Evolutionary conservation across 345 rosid genomes (phyloP).

Genomic region (Garcia nutans): DNA sequence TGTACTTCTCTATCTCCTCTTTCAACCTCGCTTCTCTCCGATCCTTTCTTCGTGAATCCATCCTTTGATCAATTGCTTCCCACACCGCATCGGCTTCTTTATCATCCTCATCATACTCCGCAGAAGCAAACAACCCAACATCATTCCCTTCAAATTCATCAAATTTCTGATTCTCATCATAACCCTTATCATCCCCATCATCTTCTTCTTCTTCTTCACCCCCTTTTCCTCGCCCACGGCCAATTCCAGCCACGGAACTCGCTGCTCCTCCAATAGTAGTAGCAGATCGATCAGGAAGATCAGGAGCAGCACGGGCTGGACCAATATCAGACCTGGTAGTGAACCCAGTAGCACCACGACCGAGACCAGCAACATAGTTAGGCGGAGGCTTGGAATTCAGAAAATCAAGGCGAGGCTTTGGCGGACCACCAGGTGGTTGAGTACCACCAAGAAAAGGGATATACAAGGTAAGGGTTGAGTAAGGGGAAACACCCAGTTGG

Average conservation of each 20-base stretch:
- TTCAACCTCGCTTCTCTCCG: slow-evolving; percentile 81
- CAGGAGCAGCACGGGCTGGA: slow-evolving; percentile 93
- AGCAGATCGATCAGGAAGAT: slow-evolving; percentile 76
- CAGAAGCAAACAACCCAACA: slow-evolving; percentile 84
- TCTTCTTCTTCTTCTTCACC: slow-evolving; percentile 54
- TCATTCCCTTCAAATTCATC: slow-evolving; percentile 97
- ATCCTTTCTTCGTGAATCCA: slow-evolving; percentile 91
- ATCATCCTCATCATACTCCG: slow-evolving; percentile 92
- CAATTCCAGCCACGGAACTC: slow-evolving; percentile 42
- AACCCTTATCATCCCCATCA: slow-evolving; percentile 75
- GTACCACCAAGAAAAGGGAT: slow-evolving; percentile 58
- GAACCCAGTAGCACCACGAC: slow-evolving; percentile 96
- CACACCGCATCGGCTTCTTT: slow-evolving; percentile 94
- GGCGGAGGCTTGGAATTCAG: slow-evolving; percentile 81
- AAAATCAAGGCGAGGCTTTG: slow-evolving; percentile 79
- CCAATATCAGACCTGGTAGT: slow-evolving; percentile 98
- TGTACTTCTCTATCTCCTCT: slow-evolving; percentile 83
- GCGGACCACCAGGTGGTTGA: slow-evolving; percentile 42
- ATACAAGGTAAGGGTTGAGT: slow-evolving; percentile 55
- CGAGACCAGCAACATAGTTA: slow-evolving; percentile 91
- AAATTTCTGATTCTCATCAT: slow-evolving; percentile 92
- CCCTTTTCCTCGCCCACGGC: slow-evolving; percentile 71
- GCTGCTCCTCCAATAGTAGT: slow-evolving; percentile 55
- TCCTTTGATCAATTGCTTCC: slow-evolving; percentile 82
- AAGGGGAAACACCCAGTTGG: slow-evolving; percentile 44